Base-by-base conservation (phyloP, 2,329 filamentous ascomycete genomes). In the Corinectria fuckeliana region DNA sequence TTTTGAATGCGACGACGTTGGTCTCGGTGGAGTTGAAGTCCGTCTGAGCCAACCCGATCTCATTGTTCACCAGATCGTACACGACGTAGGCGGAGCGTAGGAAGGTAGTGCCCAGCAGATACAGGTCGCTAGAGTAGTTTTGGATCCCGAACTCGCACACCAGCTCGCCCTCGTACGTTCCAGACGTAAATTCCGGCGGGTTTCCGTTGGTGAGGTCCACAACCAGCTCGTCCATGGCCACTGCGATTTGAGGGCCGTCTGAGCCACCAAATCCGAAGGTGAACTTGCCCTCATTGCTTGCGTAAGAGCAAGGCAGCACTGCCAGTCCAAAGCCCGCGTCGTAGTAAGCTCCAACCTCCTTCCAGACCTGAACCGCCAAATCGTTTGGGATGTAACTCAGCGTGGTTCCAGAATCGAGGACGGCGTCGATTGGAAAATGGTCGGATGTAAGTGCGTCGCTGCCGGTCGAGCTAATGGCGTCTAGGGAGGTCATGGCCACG, bases 371-470 rank as follows among this genome's bases (percentile, higher is more conserved):
- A 7, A 74, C 63, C 2, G 83, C 83, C 42, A 92, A 74, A 50
- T 85, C 80, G 58, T 85, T 80, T 1, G 91, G 91, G 0, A 93
- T 77, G 69, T 91, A 91, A 64, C 83, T 88, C 60, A 91, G 78
- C 3, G 88, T 91, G n/a, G 88, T 90, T 34, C 91, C 91, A 1
- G 89, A 91, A 75, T 93, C 91, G 32, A 93, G 82, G 4, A 93
- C 81, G 3, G 87, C 89, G 4, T 85, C 77, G n/a, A 85, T 72
- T 0, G 87, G 81, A 38, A 78, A 79, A 14, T 73, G 51, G 2
- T 59, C 45, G 0, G 80, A 79, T 1, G 78, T 76, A 28, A 86
- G 74, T 0, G 70, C 68, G 61, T 86, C 83, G 49, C 72, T 78
- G 10, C 85, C 85, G 25, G 77, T 81, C 2, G 79, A 71, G 50